Evolutionary conservation across 495 filamentous ascomycete genomes (phyloP).

Genomic region (Podospora bellae-mahoneyi): DNA sequence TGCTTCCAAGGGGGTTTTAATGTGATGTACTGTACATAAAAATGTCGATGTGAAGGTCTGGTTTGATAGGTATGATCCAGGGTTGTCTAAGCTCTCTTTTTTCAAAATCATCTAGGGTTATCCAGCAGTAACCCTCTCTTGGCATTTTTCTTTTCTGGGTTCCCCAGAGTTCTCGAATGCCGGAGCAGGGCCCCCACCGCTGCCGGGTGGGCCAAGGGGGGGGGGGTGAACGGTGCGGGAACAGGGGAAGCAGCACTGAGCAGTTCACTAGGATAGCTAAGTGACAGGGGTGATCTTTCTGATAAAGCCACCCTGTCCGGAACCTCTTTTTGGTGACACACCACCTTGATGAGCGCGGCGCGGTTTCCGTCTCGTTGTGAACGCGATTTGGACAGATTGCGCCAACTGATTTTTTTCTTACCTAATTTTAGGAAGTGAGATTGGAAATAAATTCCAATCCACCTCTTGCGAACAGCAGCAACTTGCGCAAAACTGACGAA

Average conservation of each 20-base stretch:
- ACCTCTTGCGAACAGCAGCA: background rate
- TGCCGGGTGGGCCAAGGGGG: background rate
- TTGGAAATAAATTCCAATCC: too few species aligned
- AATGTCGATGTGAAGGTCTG: background rate
- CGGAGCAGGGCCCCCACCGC: background rate
- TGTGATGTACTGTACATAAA: background rate
- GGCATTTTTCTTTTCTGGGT: background rate
- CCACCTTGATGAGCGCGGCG: background rate
- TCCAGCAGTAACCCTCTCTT: background rate
- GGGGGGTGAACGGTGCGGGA: background rate
- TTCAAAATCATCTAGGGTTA: background rate
- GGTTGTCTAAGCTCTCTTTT: too few species aligned
- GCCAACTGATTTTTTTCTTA: constrained; percentile 4
- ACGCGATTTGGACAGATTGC: constrained; percentile 14
- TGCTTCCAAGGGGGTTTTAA: background rate
- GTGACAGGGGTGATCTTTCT: background rate
- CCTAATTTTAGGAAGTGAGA: too few species aligned
- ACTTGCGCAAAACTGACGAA: background rate
- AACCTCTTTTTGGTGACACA: constrained; percentile 15
- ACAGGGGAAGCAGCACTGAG: background rate
- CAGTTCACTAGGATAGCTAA: constrained; percentile 12
- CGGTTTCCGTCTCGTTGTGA: background rate
- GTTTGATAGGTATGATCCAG: background rate
- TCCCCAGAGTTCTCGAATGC: background rate
- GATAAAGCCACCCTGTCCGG: constrained; percentile 29